A percentile compares a stretch with the other conserved stretches of the same genome.
These are phyloP conservation scores for Aspergillus heteromorphus DNA, from an alignment of 495 filamentous ascomycete species.

Conservation along the genomic window DNA sequence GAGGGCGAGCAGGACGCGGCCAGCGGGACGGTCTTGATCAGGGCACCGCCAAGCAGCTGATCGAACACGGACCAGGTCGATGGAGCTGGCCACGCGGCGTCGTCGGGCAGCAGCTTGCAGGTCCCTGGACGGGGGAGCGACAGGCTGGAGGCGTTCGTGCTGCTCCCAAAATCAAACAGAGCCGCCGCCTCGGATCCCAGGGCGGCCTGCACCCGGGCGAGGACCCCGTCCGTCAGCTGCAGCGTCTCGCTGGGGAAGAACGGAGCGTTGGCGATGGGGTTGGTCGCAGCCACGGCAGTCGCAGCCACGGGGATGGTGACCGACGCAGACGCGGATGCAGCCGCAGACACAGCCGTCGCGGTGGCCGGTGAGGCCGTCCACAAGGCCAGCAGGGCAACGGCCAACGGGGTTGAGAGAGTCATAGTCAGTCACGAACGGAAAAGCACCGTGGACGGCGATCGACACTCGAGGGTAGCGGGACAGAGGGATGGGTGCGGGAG, in stretches of 20 bases:
- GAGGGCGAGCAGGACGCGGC: conserved; percentile 51
- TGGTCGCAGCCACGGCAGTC: conserved; percentile 8
- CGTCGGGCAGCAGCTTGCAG: conserved; percentile 50
- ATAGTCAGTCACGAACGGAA: too few species aligned
- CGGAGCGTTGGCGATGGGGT: conserved; percentile 17
- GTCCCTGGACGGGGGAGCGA: neutral
- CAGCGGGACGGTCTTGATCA: conserved; percentile 52
- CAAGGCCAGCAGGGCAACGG: neutral
- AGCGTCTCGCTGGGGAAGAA: conserved; percentile 36
- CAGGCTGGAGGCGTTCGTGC: neutral
- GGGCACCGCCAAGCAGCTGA: conserved; percentile 39
- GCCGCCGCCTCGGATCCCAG: too few species aligned
- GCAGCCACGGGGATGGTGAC: conserved; percentile 8
- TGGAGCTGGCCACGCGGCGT: conserved; percentile 37
- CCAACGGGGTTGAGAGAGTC: neutral
- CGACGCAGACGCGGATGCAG: neutral
- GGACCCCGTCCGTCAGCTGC: conserved; percentile 36
- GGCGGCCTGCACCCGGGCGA: conserved; percentile 7
- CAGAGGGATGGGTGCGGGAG: neutral
- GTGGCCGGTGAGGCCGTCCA: neutral
- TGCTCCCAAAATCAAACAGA: conserved; percentile 1
- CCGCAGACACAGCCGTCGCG: too few species aligned
- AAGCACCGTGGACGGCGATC: too few species aligned
- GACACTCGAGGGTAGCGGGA: too few species aligned
- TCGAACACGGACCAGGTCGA: conserved; percentile 41